Conservation (phyloP, 2,329 filamentous ascomycete genomes). For the Trichoderma brevicompactum region DNA sequence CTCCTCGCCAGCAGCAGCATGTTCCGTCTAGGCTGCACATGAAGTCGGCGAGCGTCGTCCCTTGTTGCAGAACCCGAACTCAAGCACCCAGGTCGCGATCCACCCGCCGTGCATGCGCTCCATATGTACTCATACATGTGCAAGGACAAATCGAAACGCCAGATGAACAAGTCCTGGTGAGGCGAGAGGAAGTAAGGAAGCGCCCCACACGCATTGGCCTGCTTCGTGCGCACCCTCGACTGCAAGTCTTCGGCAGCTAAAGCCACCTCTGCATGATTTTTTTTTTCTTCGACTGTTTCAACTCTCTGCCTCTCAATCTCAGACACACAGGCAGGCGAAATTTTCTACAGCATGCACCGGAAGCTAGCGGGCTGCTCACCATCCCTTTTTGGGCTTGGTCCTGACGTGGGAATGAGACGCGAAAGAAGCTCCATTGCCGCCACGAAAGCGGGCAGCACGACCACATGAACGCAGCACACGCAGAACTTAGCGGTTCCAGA, state of each 20-base stretch:
- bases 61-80: background rate
- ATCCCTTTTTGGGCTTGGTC: background rate
- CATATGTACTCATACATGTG: background rate
- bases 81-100: background rate
- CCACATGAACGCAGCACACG: background rate
- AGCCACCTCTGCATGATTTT: slow-evolving; percentile 5
- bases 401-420: background rate
- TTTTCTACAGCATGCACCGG: too few relatives aligned
- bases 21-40: background rate
- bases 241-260: slow-evolving; percentile 10
- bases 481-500: too few relatives aligned
- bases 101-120: background rate
- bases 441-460: background rate
- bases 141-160: background rate
- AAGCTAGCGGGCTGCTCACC: background rate
- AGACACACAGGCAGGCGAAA: background rate
- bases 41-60: too few relatives aligned
- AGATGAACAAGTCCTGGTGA: slow-evolving; percentile 1
- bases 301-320: slow-evolving; percentile 2
- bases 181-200: slow-evolving; percentile 6
- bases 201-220: slow-evolving; percentile 11
- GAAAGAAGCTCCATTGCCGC: background rate
- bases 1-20: background rate
- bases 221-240: background rate
- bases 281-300: slow-evolving; percentile 12